Evolutionary conservation across 2,329 filamentous ascomycete genomes (phyloP).

Genomic region (Xylaria arbuscula): DNA sequence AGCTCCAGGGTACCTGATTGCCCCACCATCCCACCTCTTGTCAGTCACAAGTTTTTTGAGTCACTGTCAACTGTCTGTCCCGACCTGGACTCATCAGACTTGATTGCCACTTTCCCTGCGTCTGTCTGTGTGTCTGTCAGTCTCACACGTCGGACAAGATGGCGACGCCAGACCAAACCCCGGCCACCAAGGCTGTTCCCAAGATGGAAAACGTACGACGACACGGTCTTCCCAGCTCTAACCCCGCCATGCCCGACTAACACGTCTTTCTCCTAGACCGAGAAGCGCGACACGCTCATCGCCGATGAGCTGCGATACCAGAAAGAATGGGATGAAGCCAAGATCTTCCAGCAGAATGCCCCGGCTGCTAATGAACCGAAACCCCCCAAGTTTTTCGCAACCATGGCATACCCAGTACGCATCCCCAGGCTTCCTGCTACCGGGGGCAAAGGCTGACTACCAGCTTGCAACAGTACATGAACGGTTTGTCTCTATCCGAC

Average conservation of each 20-base stretch:
- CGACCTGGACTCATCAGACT: background rate
- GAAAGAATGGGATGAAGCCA: slow-evolving; percentile 79
- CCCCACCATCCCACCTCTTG: slow-evolving; percentile 38
- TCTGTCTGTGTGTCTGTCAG: background rate
- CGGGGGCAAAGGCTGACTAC: slow-evolving; percentile 9
- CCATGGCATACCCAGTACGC: slow-evolving; percentile 55
- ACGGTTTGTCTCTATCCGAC: slow-evolving; percentile 61
- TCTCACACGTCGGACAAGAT: slow-evolving; percentile 17
- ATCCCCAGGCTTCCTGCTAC: background rate
- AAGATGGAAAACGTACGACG: slow-evolving; percentile 39
- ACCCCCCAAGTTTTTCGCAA: slow-evolving; percentile 90
- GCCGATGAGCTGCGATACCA: slow-evolving; percentile 68
- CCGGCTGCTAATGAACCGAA: slow-evolving; percentile 82
- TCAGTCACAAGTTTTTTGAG: slow-evolving; percentile 33
- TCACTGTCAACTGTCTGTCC: slow-evolving; percentile 12
- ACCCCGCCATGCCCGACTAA: slow-evolving; percentile 10
- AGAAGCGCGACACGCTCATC: slow-evolving; percentile 41
- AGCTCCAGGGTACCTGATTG: background rate
- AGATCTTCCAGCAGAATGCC: slow-evolving; percentile 86
- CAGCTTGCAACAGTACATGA: slow-evolving; percentile 59
- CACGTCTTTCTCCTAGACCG: slow-evolving; percentile 29
- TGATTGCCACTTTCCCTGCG: background rate
- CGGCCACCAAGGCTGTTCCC: slow-evolving; percentile 33
- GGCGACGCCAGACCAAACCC: slow-evolving; percentile 31
- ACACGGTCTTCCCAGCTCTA: background rate